Base-by-base conservation (phyloP, 2,329 filamentous ascomycete genomes). In the Penicillium freii region DNA sequence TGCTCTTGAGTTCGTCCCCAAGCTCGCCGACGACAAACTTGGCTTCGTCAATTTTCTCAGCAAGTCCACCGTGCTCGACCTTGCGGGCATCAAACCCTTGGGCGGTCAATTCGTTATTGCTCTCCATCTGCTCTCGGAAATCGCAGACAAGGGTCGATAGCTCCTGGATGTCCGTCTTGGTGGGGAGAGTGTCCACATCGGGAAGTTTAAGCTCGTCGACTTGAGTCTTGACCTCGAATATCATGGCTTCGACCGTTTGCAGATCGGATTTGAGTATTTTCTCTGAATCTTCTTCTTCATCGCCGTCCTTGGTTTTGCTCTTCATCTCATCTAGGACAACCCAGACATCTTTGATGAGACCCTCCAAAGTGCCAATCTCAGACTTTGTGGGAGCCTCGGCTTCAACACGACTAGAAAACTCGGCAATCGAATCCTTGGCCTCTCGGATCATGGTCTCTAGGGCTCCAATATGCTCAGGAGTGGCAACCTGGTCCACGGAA, bases 21-120 rank as follows among this genome's bases (percentile, higher is more conserved):
- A 97, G 85, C 51, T 91, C 89, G 56, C 90, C 86, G 1, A 97
- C 80, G 67, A 91, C 85, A 0, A 78, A 77, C 77, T 91, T 93
- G 69, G 96, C 86, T 66, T 92, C 91, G 1, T 84, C 83, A 17
- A 97, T 88, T 56, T 88, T 87, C 59, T 93, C 88, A 15, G 88
- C 83, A 25, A 96, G 84, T 15, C 86, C 87, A 23, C 88, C 87
- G 53, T 91, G 91, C 72, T 97, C 93, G 44, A 88, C 84, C 69
- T 93, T 91, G 27, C 91, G 88, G 58, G 93, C 88, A 52, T 94
- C 91, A 45, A 94, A 88, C 0, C 89, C 88, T 74, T 91, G 91
- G 2, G 86, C 86, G 17, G 88, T 91, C 25, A 89, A 80, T 43
- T 90, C 87, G 46, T 89, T 86, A 54, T 92, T 87, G 3, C 80